phyloP scores from a whole-genome alignment of 768 basidiomycete genomes.

The Dacryopinax spathularia region DNA sequence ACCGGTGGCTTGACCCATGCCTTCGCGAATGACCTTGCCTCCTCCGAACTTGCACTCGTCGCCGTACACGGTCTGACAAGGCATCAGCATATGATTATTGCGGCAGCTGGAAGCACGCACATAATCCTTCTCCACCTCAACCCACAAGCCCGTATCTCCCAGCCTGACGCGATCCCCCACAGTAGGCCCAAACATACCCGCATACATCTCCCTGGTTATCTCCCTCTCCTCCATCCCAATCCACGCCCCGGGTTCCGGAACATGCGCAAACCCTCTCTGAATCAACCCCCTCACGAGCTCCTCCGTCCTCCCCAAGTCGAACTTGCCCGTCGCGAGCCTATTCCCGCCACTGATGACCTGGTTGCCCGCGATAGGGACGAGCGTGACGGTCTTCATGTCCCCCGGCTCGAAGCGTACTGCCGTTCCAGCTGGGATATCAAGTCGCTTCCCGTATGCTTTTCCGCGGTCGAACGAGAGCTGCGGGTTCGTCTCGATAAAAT shows the following conservation, averaged over 20 bases:
- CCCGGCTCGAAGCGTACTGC: conserved; percentile 96
- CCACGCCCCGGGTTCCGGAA: conserved; percentile 47
- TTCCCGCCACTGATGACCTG: conserved; percentile 70
- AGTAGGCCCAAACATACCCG: conserved; percentile 92
- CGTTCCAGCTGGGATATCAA: conserved; percentile 89
- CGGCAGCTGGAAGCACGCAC: conserved; percentile 25
- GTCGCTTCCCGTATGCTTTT: conserved; percentile 64
- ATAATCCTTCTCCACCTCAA: conserved; percentile 79
- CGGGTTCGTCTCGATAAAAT: conserved; percentile 81
- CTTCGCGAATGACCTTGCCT: conserved; percentile 89
- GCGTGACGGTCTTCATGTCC: conserved; percentile 65
- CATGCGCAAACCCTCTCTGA: conserved; percentile 54
- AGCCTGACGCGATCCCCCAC: conserved; percentile 76
- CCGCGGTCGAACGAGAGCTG: conserved; percentile 68
- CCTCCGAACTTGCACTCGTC: conserved; percentile 98
- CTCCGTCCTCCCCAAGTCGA: conserved; percentile 33
- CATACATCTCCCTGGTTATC: conserved; percentile 59
- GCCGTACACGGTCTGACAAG: conserved; percentile 61
- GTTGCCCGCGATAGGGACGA: conserved; percentile 63
- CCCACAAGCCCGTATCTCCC: conserved; percentile 81
- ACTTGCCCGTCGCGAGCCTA: conserved; percentile 43
- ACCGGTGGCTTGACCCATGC: conserved; percentile 87
- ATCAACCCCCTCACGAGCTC: conserved; percentile 37
- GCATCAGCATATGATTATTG: neutral
- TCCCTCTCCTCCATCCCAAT: conserved; percentile 35